Evolutionary conservation across 352 stramenopile genomes (phyloP), one percentile per base, ranked within the genome.

Genomic region (Phytophthora multivora): DNA sequence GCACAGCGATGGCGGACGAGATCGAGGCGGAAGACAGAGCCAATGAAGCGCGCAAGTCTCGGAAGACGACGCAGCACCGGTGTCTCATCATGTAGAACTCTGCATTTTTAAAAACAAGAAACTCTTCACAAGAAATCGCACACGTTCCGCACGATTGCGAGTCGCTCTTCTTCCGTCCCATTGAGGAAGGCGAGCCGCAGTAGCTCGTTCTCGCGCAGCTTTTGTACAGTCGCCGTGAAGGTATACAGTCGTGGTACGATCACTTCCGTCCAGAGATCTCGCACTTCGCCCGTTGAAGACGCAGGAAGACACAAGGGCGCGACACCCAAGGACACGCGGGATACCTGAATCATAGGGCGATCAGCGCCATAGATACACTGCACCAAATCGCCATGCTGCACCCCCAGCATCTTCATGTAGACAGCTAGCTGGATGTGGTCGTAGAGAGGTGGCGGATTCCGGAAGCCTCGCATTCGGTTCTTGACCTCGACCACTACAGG

Each of bases 11-110:
- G 63, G 83, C 83, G 3, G 84, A 93, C 56, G 69, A 73, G 36
- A 95, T 95, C 33, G 87, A 95, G 63, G 83, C 79, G 1, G 85
- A 95, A 66, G 83, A 94, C 35, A 73, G 66, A 61, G 80, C 76
- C 10, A 55, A 77, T 31, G 82, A 88, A 57, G 52, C 67, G 30
- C 68, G 52, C 25, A 86, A 80, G 52, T 71, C 59, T 33, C 59
- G 47, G 41, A 66, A 71, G 30, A 59, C 23, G 38, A 28, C 45
- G 11, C 51, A 64, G 47, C 51, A 16, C 31, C 63, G 62, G 25
- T 79, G 66, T 45, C 39, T 35, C 33, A 63, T 80, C 38, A 83
- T 84, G 77, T 87, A 75, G 41, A 43, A 33, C 26, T 15, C 11
- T 46, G 28, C 8, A 18, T 19, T 13, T 33, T 9, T 38, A 4